Evolutionary conservation across 2,329 filamentous ascomycete genomes (phyloP), one percentile per base, ranked within the genome.

Genomic region (Sclerotinia subarctica): DNA sequence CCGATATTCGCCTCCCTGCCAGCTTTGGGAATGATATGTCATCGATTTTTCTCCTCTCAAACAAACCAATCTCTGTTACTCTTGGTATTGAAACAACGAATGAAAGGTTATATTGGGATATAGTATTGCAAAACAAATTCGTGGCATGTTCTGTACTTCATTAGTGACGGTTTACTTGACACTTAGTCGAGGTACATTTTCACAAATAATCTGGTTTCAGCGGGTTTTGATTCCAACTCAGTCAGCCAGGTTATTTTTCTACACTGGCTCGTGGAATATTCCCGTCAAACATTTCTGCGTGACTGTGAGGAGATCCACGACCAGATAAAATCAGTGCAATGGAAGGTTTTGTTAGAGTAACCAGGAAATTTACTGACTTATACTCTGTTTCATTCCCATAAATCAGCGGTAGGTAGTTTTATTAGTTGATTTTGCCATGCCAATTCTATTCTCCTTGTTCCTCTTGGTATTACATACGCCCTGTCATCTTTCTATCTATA

Each of bases 271-370:
- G 42, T 44, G 44, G 58, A 26, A 44, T 3, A 62, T 46, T 35
- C 4, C 19, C 15, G 42, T 67, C 47, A 52, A 52, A 62, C 26
- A 67, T 52, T 32, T 62, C 32, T 24, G 35, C 35, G 11, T 62
- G 52, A 19, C 32, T 19, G 1, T n/a, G 26, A 53, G 65, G 46
- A 38, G 47, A 54, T 26, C 15, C 56, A n/a, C 47, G 46, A 47
- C 7, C 15, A 62, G 56, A 46, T 29, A 47, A 35, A 6, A 47
- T 24, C 35, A 47, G 17, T 29, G 17, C n/a, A 59, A 66, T 42
- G 29, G 53, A 66, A 10, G 53, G 32, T 24, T 21, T 26, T 21
- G 51, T 60, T n/a, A 47, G 15, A 29, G 53, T 51, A 44, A 51
- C 1, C 24, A 60, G 8, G 8, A 10, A 47, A 5, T 42, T 24